These are phyloP conservation scores for Glycine tomentella DNA, from an alignment of 306 rosid genomes.

Conservation along the genomic window DNA sequence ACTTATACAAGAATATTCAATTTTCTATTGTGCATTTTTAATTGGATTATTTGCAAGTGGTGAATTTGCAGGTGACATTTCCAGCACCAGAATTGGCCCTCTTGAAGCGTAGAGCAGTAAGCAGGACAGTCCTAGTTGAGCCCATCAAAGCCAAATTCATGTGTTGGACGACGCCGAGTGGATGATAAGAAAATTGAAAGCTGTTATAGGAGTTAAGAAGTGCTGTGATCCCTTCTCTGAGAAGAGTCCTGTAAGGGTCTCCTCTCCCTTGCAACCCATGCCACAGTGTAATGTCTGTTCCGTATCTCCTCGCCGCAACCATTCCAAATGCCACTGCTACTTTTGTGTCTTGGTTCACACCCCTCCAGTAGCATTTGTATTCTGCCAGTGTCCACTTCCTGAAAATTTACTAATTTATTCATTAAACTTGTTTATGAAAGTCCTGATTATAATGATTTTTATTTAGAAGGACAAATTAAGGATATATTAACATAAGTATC, in stretches of 20 bases:
- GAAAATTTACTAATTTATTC: constrained; percentile 13
- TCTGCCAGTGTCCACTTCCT: constrained; percentile 76
- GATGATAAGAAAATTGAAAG: constrained; percentile 65
- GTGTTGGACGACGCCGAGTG: constrained; percentile 62
- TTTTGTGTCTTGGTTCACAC: constrained; percentile 72
- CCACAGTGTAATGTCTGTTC: constrained; percentile 80
- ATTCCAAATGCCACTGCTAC: constrained; percentile 74
- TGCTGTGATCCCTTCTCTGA: constrained; percentile 81
- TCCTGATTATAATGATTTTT: background rate
- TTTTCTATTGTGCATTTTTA: background rate
- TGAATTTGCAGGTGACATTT: constrained; percentile 74
- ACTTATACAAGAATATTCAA: background rate
- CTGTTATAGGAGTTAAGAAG: constrained; percentile 79
- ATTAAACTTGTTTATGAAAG: background rate
- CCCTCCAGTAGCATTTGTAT: constrained; percentile 86
- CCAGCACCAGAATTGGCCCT: constrained; percentile 79
- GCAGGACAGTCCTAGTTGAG: constrained; percentile 61
- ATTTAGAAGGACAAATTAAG: background rate
- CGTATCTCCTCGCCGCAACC: constrained; percentile 67
- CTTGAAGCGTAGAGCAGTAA: constrained; percentile 71
- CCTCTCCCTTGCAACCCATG: constrained; percentile 80
- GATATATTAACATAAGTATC: background rate
- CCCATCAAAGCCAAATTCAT: constrained; percentile 75
- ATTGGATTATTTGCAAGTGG: constrained; percentile 59
- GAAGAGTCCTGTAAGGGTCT: constrained; percentile 79